A percentile compares a stretch with the other conserved stretches of the same genome.
Conservation (phyloP, 2,329 filamentous ascomycete species). For the Diaporthe sp. region DNA sequence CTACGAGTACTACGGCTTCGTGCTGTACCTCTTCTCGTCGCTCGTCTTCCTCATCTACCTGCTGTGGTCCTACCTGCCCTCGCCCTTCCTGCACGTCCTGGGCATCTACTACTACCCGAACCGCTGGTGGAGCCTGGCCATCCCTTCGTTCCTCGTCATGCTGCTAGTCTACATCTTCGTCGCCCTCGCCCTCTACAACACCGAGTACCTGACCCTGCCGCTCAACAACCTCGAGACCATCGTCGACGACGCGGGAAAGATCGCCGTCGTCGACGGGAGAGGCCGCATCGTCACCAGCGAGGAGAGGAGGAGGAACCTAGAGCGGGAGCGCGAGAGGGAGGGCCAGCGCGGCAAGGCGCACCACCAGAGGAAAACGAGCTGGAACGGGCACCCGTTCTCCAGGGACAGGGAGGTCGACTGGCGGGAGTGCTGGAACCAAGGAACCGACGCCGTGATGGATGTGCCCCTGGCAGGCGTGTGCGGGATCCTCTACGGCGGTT, state of each 20-base stretch:
- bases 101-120: slow-evolving; percentile 98
- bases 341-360: slow-evolving; percentile 46
- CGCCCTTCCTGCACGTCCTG: slow-evolving; percentile 89
- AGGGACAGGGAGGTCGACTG: slow-evolving; percentile 65
- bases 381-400: slow-evolving; percentile 15
- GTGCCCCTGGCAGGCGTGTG: slow-evolving; percentile 94
- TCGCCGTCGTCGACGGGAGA: slow-evolving; percentile 82
- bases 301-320: slow-evolving; percentile 50
- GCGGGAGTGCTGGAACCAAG: slow-evolving; percentile 87
- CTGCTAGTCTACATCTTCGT: slow-evolving; percentile 92
- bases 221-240: slow-evolving; percentile 86
- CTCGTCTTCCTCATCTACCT: slow-evolving; percentile 80
- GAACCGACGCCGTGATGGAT: slow-evolving; percentile 98
- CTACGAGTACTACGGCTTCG: slow-evolving; percentile 99
- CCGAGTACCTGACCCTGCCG: slow-evolving; percentile 85
- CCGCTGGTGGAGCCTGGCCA: slow-evolving; percentile 95
- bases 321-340: slow-evolving; percentile 45
- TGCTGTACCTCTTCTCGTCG: slow-evolving; percentile 90
- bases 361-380: slow-evolving; percentile 44
- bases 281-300: slow-evolving; percentile 57
- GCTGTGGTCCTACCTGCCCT: slow-evolving; percentile 90
- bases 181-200: slow-evolving; percentile 90
- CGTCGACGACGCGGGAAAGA: slow-evolving; percentile 88
- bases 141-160: slow-evolving; percentile 92
- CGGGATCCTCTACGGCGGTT: slow-evolving; percentile 87